These are phyloP conservation scores for Penicillium sp. DNA, from an alignment of 2,329 filamentous ascomycete genomes.

Conservation along the genomic window DNA sequence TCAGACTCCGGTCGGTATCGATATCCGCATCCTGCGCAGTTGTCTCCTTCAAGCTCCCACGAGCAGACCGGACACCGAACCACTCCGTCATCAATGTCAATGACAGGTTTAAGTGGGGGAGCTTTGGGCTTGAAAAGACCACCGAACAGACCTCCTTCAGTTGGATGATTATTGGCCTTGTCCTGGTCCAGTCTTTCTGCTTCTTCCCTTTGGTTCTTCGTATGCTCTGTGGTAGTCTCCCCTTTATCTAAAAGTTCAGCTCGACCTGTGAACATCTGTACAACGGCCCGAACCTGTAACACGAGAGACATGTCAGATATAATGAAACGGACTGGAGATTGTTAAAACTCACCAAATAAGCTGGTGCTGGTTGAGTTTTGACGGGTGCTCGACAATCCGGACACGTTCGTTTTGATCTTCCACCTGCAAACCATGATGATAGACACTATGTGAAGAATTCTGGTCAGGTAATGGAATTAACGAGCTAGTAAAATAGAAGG, in stretches of 20 bases:
- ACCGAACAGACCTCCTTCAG: slow-evolving; percentile 60
- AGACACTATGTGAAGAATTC: slow-evolving; percentile 47
- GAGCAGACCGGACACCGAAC: slow-evolving; percentile 61
- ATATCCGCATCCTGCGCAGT: slow-evolving; percentile 54
- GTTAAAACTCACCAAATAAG: slow-evolving; percentile 55
- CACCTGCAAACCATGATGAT: slow-evolving; percentile 54
- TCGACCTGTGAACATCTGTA: slow-evolving; percentile 59
- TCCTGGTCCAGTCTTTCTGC: slow-evolving; percentile 59
- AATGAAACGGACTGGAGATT: not conserved
- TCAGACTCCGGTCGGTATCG: slow-evolving; percentile 47
- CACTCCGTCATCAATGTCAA: slow-evolving; percentile 59
- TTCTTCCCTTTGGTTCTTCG: slow-evolving; percentile 57
- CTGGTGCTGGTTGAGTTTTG: slow-evolving; percentile 59
- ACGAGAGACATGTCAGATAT: slow-evolving; percentile 8
- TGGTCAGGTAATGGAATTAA: slow-evolving; percentile 18
- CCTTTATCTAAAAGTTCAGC: slow-evolving; percentile 60
- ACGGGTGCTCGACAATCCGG: slow-evolving; percentile 64
- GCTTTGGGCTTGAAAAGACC: slow-evolving; percentile 52
- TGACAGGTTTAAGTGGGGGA: slow-evolving; percentile 42
- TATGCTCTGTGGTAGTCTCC: slow-evolving; percentile 62
- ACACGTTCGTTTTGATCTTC: slow-evolving; percentile 61
- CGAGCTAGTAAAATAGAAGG: not conserved
- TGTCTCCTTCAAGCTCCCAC: slow-evolving; percentile 59
- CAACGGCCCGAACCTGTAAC: slow-evolving; percentile 60
- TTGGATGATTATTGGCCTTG: slow-evolving; percentile 51